Evolutionary conservation across 108 stramenopile species (phyloP).

Genomic region (Chaetoceros tenuissimus): DNA sequence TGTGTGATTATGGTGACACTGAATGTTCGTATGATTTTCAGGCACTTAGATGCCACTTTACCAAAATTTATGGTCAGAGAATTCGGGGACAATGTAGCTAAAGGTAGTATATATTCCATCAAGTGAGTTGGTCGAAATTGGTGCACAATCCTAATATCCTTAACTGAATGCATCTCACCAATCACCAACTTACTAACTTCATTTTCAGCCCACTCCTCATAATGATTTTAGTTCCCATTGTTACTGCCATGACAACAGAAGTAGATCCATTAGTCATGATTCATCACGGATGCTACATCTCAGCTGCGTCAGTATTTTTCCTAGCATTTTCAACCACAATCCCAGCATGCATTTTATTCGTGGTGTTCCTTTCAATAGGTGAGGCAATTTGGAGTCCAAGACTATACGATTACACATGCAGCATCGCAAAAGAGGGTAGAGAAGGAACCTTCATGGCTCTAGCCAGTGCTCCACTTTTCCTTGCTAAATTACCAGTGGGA

Average conservation of each 20-base stretch:
- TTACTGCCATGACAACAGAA: slow-evolving; percentile 57
- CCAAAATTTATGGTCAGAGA: slow-evolving; percentile 80
- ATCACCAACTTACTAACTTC: too few species aligned
- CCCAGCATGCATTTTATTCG: slow-evolving; percentile 56
- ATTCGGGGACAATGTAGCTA: slow-evolving; percentile 59
- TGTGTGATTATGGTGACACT: slow-evolving; percentile 64
- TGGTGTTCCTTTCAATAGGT: slow-evolving; percentile 59
- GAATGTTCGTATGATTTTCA: slow-evolving; percentile 77
- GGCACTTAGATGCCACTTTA: slow-evolving; percentile 77
- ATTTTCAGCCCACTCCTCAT: slow-evolving; percentile 71
- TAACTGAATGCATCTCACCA: too few species aligned
- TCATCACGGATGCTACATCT: slow-evolving; percentile 60
- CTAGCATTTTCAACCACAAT: slow-evolving; percentile 53
- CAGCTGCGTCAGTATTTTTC: slow-evolving; percentile 62
- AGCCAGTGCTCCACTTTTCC: slow-evolving; percentile 67
- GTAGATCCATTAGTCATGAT: slow-evolving; percentile 70
- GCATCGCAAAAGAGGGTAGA: slow-evolving; percentile 55
- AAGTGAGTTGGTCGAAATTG: too few species aligned
- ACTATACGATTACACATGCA: slow-evolving; percentile 72
- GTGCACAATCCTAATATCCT: too few species aligned
- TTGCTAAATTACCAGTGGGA: slow-evolving; percentile 75
- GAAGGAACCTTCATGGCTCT: slow-evolving; percentile 82
- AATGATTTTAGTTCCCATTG: slow-evolving; percentile 63
- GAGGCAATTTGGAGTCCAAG: slow-evolving; percentile 79
- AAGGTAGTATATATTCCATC: slow-evolving; percentile 71